These are phyloP conservation scores for Paraconiothyrium brasiliense DNA, from an alignment of 2,329 filamentous ascomycete species.

Conservation along the genomic window DNA sequence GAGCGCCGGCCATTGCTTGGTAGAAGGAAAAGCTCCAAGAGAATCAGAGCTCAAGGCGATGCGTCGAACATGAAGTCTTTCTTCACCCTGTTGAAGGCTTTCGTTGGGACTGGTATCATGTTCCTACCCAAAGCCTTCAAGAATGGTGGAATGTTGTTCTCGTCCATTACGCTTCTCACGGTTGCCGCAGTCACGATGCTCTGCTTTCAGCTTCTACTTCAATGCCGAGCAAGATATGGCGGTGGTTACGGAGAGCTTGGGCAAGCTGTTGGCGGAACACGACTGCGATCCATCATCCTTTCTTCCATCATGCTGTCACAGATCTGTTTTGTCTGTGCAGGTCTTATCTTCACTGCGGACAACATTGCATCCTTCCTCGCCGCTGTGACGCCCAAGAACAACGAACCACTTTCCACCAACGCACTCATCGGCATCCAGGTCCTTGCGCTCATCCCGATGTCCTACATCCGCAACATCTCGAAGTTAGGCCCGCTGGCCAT, in stretches of 20 bases:
- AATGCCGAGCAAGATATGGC: slow-evolving; percentile 70
- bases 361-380: slow-evolving; percentile 74
- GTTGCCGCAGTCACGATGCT: slow-evolving; percentile 73
- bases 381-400: slow-evolving; percentile 64
- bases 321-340: slow-evolving; percentile 80
- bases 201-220: slow-evolving; percentile 76
- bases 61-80: slow-evolving; percentile 77
- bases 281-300: slow-evolving; percentile 72
- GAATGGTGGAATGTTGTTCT: slow-evolving; percentile 81
- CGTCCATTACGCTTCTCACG: slow-evolving; percentile 71
- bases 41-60: slow-evolving; percentile 63
- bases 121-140: slow-evolving; percentile 82
- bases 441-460: slow-evolving; percentile 70
- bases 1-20: slow-evolving; percentile 71
- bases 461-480: slow-evolving; percentile 77
- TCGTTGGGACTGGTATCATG: slow-evolving; percentile 83
- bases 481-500: slow-evolving; percentile 76
- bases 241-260: slow-evolving; percentile 81
- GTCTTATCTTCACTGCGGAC: slow-evolving; percentile 80
- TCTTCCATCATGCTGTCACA: slow-evolving; percentile 77
- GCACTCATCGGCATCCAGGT: slow-evolving; percentile 73
- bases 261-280: slow-evolving; percentile 69
- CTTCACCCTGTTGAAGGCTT: slow-evolving; percentile 81
- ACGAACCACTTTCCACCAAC: slow-evolving; percentile 62
- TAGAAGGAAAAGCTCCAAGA: slow-evolving; percentile 61